Percentiles rank a stretch among this genome's conserved stretches.
phyloP scores from a whole-genome alignment of 257 asterid genomes.

The Penstemon eatonii region DNA sequence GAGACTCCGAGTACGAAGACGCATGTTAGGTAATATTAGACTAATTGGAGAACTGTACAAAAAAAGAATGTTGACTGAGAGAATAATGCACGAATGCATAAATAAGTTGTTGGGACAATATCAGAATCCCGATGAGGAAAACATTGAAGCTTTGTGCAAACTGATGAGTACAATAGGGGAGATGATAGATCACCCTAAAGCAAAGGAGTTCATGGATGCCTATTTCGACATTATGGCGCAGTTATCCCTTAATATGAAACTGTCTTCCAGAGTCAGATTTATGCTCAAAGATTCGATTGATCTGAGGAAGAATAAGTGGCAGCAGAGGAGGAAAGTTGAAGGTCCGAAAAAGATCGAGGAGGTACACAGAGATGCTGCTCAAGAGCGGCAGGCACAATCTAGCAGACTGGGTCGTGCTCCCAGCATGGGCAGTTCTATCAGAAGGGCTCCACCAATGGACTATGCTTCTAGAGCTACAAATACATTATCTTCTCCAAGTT shows the following conservation, averaged over 20 bases:
- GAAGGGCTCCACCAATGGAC: conserved; percentile 76
- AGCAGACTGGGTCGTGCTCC: conserved; percentile 68
- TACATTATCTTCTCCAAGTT: conserved; percentile 57
- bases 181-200: conserved; percentile 83
- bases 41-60: conserved; percentile 92
- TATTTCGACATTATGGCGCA: conserved; percentile 63
- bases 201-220: conserved; percentile 72
- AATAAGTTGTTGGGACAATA: conserved; percentile 70
- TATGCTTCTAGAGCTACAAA: conserved; percentile 64
- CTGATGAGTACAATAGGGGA: conserved; percentile 96
- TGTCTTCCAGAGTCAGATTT: conserved; percentile 89
- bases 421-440: conserved; percentile 52
- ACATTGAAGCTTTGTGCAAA: conserved; percentile 89
- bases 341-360: conserved; percentile 98
- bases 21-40: conserved; percentile 91
- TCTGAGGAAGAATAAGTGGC: conserved; percentile 95
- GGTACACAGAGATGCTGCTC: conserved; percentile 94
- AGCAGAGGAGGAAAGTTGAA: conserved; percentile 94
- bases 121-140: conserved; percentile 85
- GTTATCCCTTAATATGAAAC: conserved; percentile 70
- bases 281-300: conserved; percentile 91
- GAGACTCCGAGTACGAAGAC: conserved; percentile 64
- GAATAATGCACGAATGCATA: conserved; percentile 92
- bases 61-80: conserved; percentile 94
- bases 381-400: conserved; percentile 85